Evolutionary conservation across 441 rosid species (phyloP).

Genomic region (Jatropha podagrica): DNA sequence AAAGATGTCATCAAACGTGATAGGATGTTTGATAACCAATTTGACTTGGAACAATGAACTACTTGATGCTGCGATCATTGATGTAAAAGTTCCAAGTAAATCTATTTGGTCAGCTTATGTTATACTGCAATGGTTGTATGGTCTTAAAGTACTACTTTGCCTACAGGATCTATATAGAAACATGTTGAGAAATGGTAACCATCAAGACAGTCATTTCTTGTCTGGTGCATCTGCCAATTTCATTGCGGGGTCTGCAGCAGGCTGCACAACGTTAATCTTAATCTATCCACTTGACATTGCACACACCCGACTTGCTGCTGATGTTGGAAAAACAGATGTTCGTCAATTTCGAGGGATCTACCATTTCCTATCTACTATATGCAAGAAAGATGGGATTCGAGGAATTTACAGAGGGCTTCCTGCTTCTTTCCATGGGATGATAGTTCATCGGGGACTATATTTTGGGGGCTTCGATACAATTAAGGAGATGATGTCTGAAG

Average conservation of each 20-base stretch:
- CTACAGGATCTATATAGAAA: constrained; percentile 75
- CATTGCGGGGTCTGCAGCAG: constrained; percentile 88
- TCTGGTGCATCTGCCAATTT: constrained; percentile 83
- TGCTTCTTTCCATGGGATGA: constrained; percentile 86
- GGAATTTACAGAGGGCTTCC: constrained; percentile 91
- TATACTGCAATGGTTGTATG: constrained; percentile 10
- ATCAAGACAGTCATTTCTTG: constrained; percentile 42
- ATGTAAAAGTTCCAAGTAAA: constrained; percentile 3
- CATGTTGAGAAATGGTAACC: constrained; percentile 57
- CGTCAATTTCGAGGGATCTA: constrained; percentile 80
- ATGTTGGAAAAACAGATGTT: constrained; percentile 66
- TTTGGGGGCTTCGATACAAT: constrained; percentile 93
- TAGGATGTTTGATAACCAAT: background rate
- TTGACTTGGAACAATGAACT: background rate
- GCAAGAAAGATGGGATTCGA: constrained; percentile 65
- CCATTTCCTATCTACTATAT: constrained; percentile 76
- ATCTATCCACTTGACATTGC: constrained; percentile 96
- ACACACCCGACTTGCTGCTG: constrained; percentile 97
- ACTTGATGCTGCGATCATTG: background rate
- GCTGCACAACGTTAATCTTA: constrained; percentile 74
- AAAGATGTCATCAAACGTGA: too few relatives aligned
- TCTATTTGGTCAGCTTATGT: background rate
- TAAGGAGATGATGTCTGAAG: constrained; percentile 67
- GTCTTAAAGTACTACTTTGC: background rate
- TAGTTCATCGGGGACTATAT: constrained; percentile 79